Evolutionary conservation across 2,329 filamentous ascomycete species (phyloP).

Genomic region (Chaetomium strumarium): DNA sequence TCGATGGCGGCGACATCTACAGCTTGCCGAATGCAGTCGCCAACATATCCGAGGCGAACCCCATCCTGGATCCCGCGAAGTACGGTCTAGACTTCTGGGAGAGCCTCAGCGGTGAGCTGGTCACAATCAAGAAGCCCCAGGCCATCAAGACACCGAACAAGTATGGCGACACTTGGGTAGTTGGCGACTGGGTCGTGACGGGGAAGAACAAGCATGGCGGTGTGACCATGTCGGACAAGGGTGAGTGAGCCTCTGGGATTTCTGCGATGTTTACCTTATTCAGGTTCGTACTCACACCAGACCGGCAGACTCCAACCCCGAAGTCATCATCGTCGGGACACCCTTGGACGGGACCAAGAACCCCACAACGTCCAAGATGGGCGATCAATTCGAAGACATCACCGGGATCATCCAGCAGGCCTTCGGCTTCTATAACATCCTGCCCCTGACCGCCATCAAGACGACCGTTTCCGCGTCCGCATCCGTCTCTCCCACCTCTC

Average conservation of each 20-base stretch:
- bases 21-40: slow-evolving; percentile 56
- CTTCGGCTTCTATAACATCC: slow-evolving; percentile 64
- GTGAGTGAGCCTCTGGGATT: too few species aligned
- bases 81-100: slow-evolving; percentile 74
- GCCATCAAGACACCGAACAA: slow-evolving; percentile 56
- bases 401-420: slow-evolving; percentile 61
- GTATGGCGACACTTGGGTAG: slow-evolving; percentile 64
- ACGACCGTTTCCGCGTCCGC: slow-evolving; percentile 41
- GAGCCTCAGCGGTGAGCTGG: slow-evolving; percentile 60
- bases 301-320: slow-evolving; percentile 61
- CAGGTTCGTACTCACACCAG: not conserved
- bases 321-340: slow-evolving; percentile 58
- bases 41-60: slow-evolving; percentile 54
- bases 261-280: too few species aligned
- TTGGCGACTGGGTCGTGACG: slow-evolving; percentile 58
- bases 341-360: slow-evolving; percentile 62
- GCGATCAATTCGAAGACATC: slow-evolving; percentile 58
- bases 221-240: slow-evolving; percentile 54
- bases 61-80: slow-evolving; percentile 50
- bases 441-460: slow-evolving; percentile 54
- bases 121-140: slow-evolving; percentile 53
- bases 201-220: slow-evolving; percentile 59
- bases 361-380: slow-evolving; percentile 53
- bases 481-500: slow-evolving; percentile 44
- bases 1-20: slow-evolving; percentile 62